Conservation (phyloP, 306 rosid species). For the Acacia melanoxylon region DNA sequence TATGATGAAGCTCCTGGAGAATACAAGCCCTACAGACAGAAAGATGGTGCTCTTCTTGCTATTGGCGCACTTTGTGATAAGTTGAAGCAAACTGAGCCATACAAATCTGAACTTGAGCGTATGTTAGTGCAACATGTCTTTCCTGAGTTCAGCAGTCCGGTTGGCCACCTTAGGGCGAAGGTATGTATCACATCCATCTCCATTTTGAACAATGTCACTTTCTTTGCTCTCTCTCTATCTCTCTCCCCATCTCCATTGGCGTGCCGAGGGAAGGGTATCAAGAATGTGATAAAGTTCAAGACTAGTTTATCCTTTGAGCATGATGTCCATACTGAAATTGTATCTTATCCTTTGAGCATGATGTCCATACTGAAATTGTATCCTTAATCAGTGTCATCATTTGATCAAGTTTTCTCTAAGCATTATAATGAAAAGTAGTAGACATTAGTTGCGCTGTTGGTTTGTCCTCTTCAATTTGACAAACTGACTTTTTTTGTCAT, state of each 20-base stretch:
- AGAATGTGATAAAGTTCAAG: background rate
- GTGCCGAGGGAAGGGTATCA: background rate
- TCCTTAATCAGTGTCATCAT: background rate
- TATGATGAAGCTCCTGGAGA: slow-evolving; percentile 78
- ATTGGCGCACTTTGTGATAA: slow-evolving; percentile 97
- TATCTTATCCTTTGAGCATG: background rate
- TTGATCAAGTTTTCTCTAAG: background rate
- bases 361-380: background rate
- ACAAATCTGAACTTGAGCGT: slow-evolving; percentile 91
- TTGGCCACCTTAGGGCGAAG: slow-evolving; percentile 98
- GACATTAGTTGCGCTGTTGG: background rate
- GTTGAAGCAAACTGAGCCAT: slow-evolving; percentile 91
- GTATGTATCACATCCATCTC: slow-evolving; percentile 37
- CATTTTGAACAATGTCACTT: slow-evolving; percentile 10
- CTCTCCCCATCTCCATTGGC: background rate
- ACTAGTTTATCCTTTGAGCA: background rate
- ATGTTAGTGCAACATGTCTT: slow-evolving; percentile 98
- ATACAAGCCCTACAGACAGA: slow-evolving; percentile 84
- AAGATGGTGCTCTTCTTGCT: slow-evolving; percentile 98
- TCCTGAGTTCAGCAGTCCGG: slow-evolving; percentile 90
- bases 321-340: background rate
- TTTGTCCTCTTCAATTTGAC: background rate
- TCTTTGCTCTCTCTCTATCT: background rate
- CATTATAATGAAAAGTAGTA: background rate
- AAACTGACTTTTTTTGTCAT: background rate